A percentile compares a stretch with the other conserved stretches of the same genome.
Conservation (phyloP, 2,329 filamentous ascomycete genomes). For the Pseudogymnoascus sp. region DNA sequence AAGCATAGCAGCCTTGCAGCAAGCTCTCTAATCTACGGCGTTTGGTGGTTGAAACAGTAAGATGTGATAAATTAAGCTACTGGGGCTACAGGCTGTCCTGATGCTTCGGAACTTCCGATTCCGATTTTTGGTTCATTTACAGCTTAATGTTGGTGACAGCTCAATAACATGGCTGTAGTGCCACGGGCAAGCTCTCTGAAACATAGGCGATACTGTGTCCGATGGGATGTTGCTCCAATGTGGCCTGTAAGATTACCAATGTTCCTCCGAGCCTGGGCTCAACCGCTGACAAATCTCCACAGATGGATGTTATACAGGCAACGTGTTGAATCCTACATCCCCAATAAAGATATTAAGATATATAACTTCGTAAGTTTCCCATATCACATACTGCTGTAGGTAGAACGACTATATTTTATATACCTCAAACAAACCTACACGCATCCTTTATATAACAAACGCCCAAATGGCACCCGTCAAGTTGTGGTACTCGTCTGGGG, state of each 20-base stretch:
- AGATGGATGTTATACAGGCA: background rate
- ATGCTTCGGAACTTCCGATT: background rate
- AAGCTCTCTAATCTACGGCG: background rate
- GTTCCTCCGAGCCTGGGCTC: background rate
- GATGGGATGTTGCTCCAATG: background rate
- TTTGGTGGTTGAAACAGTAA: background rate
- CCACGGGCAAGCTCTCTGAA: too few species aligned
- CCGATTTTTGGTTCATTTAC: background rate
- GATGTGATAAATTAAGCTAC: background rate
- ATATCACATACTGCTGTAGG: background rate
- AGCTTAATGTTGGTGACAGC: background rate
- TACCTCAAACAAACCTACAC: background rate
- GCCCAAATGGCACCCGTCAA: slow-evolving; percentile 19
- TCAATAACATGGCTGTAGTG: too few species aligned
- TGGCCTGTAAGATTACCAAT: background rate
- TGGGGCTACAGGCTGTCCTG: too few species aligned
- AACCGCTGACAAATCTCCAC: background rate
- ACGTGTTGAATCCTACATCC: background rate
- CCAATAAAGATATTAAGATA: background rate
- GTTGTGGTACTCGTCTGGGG: slow-evolving; percentile 25
- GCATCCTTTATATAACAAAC: background rate
- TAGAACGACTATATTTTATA: background rate
- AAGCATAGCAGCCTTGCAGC: background rate
- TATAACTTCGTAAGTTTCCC: background rate
- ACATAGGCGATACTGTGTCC: background rate